phyloP scores from a whole-genome alignment of 75 land plant species.

The Picea glauca region DNA sequence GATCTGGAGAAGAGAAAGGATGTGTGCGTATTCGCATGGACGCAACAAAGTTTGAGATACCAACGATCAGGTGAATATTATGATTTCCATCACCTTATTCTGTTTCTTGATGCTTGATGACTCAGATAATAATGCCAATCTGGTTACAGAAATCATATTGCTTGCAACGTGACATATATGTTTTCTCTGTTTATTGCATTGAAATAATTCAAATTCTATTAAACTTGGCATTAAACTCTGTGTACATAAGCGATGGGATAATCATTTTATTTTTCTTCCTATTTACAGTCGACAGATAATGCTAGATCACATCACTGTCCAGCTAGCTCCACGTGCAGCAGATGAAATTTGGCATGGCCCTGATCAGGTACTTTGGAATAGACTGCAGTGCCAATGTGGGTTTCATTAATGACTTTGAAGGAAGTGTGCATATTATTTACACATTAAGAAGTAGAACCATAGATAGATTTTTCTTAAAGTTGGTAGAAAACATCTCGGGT shows the following conservation, averaged over 20 bases:
- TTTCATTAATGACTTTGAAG: not conserved
- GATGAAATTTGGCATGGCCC: constrained; percentile 91
- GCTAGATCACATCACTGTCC: constrained; percentile 89
- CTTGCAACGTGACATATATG: not conserved
- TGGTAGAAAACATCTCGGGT: not conserved
- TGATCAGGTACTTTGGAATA: constrained; percentile 43
- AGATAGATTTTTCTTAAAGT: not conserved
- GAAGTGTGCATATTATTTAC: not conserved
- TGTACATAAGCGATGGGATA: not conserved
- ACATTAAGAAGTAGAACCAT: not conserved
- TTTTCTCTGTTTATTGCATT: not conserved
- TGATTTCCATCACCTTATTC: not conserved
- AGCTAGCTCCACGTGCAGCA: constrained; percentile 94
- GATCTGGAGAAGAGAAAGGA: constrained; percentile 80
- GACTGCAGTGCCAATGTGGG: not conserved
- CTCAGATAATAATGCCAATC: not conserved
- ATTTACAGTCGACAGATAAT: constrained; percentile 75
- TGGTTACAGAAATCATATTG: not conserved
- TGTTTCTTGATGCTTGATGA: not conserved
- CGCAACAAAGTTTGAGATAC: constrained; percentile 49
- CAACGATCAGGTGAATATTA: constrained; percentile 32
- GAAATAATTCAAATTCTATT: constrained; percentile 34
- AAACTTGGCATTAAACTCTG: constrained; percentile 10
- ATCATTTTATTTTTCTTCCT: not conserved
- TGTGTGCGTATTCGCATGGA: constrained; percentile 71